Base-by-base conservation (phyloP, 2,329 filamentous ascomycete species). In the Knoxdaviesia capensis region DNA sequence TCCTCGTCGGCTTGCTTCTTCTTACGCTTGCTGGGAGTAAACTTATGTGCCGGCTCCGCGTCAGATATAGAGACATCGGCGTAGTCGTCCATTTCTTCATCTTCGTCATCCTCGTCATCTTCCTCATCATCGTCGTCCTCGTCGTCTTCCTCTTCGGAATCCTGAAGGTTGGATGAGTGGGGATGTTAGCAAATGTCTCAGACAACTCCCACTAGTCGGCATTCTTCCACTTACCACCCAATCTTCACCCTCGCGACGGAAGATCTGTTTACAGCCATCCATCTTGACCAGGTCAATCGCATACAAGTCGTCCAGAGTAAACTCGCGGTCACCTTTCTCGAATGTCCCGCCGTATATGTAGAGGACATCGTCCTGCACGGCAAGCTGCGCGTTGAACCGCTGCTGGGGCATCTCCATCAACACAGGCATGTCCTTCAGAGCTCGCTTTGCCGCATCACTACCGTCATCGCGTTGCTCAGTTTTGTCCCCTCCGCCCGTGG, bases 331-430 rank as follows among this genome's bases (percentile, higher is more conserved):
- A 11, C 84, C 88, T 55, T 93, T 90, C 55, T 98, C 90, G 52
- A 81, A 94, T 0, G 88, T 98, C 11, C 90, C 90, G 31, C 90
- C 87, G 53, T 92, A 96, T 42, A 96, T 84, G 60, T 88, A 98
- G 1, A 96, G 68, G 6, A 83, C 76, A 56, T 98, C 90, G 49
- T 87, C 84, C 59, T 96, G 87, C 1, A 96, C 84, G 1, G 88
- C 76, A 35, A 96, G 63, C 49, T 90, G 82, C 1, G 86, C 79
- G 51, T 96, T 96, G 63, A 98, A 98, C 41, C 90, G 71, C 11
- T 77, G 71, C 52, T 94, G 87, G 4, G 90, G 90, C 55, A 92
- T 77, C 55, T 94, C 87, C 63, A 82, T 81, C 1, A 70, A 69
- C 2, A 87, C 64, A 0, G 71, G 64, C 69, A 74, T 71, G 47